Percentiles rank a stretch among this genome's conserved stretches.
These are phyloP conservation scores for Aspergillus panamensis DNA, from an alignment of 495 filamentous ascomycete species.

Conservation along the genomic window DNA sequence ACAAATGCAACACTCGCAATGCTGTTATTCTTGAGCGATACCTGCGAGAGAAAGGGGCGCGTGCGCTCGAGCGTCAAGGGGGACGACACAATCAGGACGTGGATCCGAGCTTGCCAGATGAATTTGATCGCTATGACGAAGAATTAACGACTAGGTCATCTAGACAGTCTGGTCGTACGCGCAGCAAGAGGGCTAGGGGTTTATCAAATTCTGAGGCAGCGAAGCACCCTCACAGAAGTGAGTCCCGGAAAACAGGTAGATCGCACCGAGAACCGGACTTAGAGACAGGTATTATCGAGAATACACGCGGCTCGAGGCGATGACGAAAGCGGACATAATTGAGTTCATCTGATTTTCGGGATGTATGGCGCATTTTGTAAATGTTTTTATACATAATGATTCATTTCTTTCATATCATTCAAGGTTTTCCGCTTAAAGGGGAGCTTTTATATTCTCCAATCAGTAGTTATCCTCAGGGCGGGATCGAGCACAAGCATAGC, in stretches of 20 bases:
- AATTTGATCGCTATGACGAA: constrained; percentile 39
- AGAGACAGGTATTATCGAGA: constrained; percentile 28
- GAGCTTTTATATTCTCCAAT: constrained; percentile 39
- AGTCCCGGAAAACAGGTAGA: constrained; percentile 28
- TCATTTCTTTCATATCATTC: constrained; percentile 3
- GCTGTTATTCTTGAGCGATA: constrained; percentile 70
- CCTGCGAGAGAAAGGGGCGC: constrained; percentile 50
- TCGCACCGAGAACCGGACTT: constrained; percentile 29
- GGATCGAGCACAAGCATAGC: constrained; percentile 59
- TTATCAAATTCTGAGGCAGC: constrained; percentile 26
- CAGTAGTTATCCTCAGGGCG: constrained; percentile 37
- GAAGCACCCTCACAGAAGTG: constrained; percentile 23
- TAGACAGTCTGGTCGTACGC: constrained; percentile 1
- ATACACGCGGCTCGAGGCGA: not conserved
- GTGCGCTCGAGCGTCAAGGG: constrained; percentile 23
- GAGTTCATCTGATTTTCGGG: not conserved
- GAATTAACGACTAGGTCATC: constrained; percentile 9
- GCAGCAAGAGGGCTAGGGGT: constrained; percentile 5
- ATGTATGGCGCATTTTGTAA: not conserved
- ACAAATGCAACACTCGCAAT: constrained; percentile 72
- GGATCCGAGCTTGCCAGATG: constrained; percentile 41
- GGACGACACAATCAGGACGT: constrained; percentile 16
- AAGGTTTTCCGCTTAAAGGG: constrained; percentile 1
- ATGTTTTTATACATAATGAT: not conserved
- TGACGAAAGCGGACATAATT: not conserved